Evolutionary conservation across 1,284 basidiomycete genomes (phyloP).

Genomic region (Apiotrichum mycotoxinovorans): DNA sequence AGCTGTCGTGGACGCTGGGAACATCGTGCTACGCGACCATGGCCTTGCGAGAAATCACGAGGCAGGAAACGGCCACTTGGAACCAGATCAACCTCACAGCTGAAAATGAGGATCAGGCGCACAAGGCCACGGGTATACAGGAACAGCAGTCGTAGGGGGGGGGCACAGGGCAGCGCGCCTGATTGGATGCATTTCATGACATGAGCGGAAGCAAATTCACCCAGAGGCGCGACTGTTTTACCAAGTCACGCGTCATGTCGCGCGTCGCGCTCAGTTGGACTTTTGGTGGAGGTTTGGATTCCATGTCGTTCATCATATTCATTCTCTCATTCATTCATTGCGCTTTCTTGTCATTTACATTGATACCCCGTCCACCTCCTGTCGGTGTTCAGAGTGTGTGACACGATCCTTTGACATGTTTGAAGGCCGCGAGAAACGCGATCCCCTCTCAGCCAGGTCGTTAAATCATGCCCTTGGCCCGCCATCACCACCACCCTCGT

Average conservation of each 20-base stretch:
- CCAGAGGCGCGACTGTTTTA: neutral
- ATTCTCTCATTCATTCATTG: too few species aligned
- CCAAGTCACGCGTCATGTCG: neutral
- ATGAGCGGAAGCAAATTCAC: neutral
- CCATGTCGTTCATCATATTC: neutral
- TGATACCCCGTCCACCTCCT: too few species aligned
- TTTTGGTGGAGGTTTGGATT: neutral
- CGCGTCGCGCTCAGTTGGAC: neutral
- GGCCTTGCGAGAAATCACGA: slow-evolving; percentile 88
- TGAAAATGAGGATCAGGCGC: slow-evolving; percentile 71
- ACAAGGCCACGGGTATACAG: slow-evolving; percentile 19
- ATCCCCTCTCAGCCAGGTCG: neutral
- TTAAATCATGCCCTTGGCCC: neutral
- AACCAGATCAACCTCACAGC: slow-evolving; percentile 75
- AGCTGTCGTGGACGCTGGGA: slow-evolving; percentile 72
- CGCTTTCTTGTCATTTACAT: too few species aligned
- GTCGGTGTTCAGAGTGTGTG: neutral
- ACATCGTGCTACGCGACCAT: slow-evolving; percentile 92
- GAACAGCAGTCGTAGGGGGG: too few species aligned
- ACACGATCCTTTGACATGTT: neutral
- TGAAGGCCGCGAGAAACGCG: neutral
- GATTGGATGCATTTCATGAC: neutral
- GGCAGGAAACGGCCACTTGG: slow-evolving; percentile 85
- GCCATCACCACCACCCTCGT: neutral
- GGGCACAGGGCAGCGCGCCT: too few species aligned